Percentiles rank a stretch among this genome's conserved stretches.
Conservation (phyloP, 208 protist species). For the Trypanosoma caninum region DNA sequence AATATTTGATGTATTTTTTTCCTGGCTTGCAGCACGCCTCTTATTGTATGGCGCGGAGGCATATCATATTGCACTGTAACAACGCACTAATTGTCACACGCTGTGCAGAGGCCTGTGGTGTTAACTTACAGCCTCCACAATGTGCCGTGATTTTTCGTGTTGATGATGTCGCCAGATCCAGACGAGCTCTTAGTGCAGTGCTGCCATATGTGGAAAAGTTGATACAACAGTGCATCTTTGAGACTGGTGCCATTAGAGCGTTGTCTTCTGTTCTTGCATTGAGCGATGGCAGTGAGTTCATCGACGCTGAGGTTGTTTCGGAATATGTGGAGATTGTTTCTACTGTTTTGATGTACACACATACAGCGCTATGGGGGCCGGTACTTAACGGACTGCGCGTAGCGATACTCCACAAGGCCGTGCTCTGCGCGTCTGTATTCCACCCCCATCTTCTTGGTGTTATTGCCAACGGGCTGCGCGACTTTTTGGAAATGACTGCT, state of each 20-base stretch:
- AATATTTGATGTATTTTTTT: slow-evolving; percentile 42
- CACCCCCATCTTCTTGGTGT: slow-evolving; percentile 40
- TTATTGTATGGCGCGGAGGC: slow-evolving; percentile 26
- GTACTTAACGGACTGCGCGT: slow-evolving; percentile 70
- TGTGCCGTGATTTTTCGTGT: slow-evolving; percentile 62
- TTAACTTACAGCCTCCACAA: slow-evolving; percentile 41
- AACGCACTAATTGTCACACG: slow-evolving; percentile 35
- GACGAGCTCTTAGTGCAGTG: slow-evolving; percentile 27
- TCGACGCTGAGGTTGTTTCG: slow-evolving; percentile 26
- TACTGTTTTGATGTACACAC: slow-evolving; percentile 37
- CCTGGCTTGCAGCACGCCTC: slow-evolving; percentile 43
- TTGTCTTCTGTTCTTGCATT: slow-evolving; percentile 19
- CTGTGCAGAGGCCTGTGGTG: slow-evolving; percentile 31
- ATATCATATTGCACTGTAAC: slow-evolving; percentile 36
- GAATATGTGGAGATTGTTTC: slow-evolving; percentile 52
- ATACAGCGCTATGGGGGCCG: slow-evolving; percentile 53
- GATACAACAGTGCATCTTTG: slow-evolving; percentile 24
- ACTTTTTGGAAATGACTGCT: slow-evolving; percentile 55
- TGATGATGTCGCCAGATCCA: slow-evolving; percentile 11
- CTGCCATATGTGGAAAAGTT: slow-evolving; percentile 45
- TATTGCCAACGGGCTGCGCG: slow-evolving; percentile 36
- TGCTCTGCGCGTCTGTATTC: slow-evolving; percentile 42
- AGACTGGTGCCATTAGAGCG: neutral
- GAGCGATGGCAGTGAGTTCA: slow-evolving; percentile 28
- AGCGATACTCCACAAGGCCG: slow-evolving; percentile 59